phyloP scores from a whole-genome alignment of 345 rosid genomes.

The Gossypium australe region DNA sequence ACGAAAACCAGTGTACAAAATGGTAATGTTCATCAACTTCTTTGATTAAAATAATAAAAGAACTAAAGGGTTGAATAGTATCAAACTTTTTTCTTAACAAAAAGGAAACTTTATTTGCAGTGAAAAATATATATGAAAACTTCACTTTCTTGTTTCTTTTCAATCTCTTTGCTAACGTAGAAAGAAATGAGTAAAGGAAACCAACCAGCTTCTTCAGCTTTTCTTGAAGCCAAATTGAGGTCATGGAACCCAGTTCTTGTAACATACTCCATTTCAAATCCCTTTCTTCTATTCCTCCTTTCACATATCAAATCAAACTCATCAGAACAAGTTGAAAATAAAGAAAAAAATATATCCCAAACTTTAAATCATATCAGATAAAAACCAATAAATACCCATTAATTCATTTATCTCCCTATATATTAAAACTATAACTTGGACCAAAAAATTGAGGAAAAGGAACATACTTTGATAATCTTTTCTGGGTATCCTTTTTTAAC shows the following conservation, averaged over 20 bases:
- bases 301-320: constrained; percentile 5
- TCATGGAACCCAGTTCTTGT: constrained; percentile 52
- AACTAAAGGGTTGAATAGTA: background rate
- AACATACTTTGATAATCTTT: constrained; percentile 1
- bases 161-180: background rate
- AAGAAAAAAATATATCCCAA: background rate
- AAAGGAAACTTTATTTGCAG: background rate
- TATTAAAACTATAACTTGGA: background rate
- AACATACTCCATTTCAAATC: constrained; percentile 39
- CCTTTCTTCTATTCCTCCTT: constrained; percentile 8
- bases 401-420: constrained; percentile 1
- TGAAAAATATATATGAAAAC: background rate
- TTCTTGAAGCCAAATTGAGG: constrained; percentile 72
- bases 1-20: constrained; percentile 12
- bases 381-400: background rate
- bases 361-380: background rate
- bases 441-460: background rate
- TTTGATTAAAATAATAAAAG: background rate
- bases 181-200: background rate
- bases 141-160: background rate
- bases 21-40: background rate
- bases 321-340: background rate
- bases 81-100: background rate
- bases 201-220: constrained; percentile 87
- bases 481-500: background rate